These are phyloP conservation scores for Boechera stricta DNA, from an alignment of 345 rosid genomes.

Conservation along the genomic window DNA sequence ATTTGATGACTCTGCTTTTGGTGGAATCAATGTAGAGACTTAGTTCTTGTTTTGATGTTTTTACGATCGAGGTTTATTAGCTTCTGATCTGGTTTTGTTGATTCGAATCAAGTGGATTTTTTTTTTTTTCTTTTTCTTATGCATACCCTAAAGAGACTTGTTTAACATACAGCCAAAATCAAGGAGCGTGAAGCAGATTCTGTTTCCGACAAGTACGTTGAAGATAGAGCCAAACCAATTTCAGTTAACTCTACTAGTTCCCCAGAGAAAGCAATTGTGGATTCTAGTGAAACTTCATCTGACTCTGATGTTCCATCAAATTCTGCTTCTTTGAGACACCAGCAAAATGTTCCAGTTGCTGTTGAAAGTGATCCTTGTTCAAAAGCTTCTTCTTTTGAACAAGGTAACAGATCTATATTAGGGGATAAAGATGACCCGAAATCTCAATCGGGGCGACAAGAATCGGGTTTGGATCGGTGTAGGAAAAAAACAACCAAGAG, in stretches of 20 bases:
- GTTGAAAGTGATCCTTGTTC: slow-evolving; percentile 49
- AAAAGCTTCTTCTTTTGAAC: slow-evolving; percentile 19
- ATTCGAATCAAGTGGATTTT: neutral
- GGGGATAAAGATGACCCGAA: slow-evolving; percentile 34
- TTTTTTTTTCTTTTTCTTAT: neutral
- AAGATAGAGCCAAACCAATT: slow-evolving; percentile 48
- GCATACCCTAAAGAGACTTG: slow-evolving; percentile 14
- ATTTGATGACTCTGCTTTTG: slow-evolving; percentile 1
- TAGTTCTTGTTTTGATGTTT: neutral
- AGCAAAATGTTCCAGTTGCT: slow-evolving; percentile 46
- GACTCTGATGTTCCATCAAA: slow-evolving; percentile 58
- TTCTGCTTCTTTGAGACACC: slow-evolving; percentile 37
- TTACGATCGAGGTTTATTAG: neutral
- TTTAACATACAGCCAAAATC: slow-evolving; percentile 62
- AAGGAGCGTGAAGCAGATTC: slow-evolving; percentile 51
- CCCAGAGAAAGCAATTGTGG: slow-evolving; percentile 33
- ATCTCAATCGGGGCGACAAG: slow-evolving; percentile 42
- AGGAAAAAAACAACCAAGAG: slow-evolving; percentile 46
- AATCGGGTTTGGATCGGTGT: slow-evolving; percentile 35
- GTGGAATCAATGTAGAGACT: neutral
- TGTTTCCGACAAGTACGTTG: slow-evolving; percentile 58
- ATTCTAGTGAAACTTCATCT: slow-evolving; percentile 55
- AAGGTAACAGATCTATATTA: slow-evolving; percentile 7
- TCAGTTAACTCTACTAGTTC: slow-evolving; percentile 48
- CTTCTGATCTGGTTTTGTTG: slow-evolving; percentile 6